These are phyloP conservation scores for Berkeleyomyces rouxiae DNA, from an alignment of 2,329 filamentous ascomycete genomes.

Conservation along the genomic window DNA sequence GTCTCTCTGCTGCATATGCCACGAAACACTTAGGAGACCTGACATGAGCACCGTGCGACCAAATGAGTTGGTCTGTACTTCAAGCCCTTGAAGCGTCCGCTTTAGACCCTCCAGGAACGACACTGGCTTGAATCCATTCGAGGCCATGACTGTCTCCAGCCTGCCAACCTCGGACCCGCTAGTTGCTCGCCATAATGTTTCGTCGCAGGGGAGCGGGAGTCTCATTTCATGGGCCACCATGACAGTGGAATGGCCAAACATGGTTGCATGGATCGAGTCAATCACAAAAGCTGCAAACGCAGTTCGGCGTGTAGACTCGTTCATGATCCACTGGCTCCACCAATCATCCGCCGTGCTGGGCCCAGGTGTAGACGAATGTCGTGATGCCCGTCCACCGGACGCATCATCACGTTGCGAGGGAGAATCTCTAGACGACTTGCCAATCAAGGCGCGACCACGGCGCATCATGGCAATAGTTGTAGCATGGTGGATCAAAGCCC, in stretches of 20 bases:
- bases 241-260: constrained; percentile 93
- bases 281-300: constrained; percentile 91
- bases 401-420: constrained; percentile 54
- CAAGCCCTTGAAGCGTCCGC: constrained; percentile 68
- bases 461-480: constrained; percentile 93
- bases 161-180: constrained; percentile 74
- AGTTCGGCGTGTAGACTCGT: constrained; percentile 74
- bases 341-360: constrained; percentile 67
- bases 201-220: constrained; percentile 79
- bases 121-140: constrained; percentile 67
- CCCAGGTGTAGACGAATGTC: constrained; percentile 42
- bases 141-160: constrained; percentile 62
- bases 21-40: constrained; percentile 79
- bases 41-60: constrained; percentile 89
- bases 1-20: constrained; percentile 95
- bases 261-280: constrained; percentile 89
- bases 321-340: constrained; percentile 93
- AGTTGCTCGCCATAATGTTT: constrained; percentile 78
- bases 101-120: constrained; percentile 87
- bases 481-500: constrained; percentile 91
- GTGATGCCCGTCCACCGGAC: constrained; percentile 30
- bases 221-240: constrained; percentile 97
- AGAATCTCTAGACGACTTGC: constrained; percentile 65
- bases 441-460: constrained; percentile 77
- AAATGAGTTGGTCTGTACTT: constrained; percentile 82